phyloP scores from a whole-genome alignment of 257 asterid species.

The Galeopsis tetrahit region DNA sequence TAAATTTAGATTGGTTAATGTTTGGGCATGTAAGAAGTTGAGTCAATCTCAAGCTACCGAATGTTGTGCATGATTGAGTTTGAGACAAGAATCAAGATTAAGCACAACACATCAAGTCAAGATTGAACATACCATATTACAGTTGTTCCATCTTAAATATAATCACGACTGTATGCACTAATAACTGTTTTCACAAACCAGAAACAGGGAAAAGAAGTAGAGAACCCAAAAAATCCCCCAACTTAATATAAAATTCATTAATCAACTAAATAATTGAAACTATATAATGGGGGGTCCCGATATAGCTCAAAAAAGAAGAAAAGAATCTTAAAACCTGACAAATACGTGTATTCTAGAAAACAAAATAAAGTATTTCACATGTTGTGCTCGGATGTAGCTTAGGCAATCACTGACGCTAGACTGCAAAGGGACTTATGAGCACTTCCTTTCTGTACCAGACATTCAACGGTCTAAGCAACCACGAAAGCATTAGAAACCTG shows the following conservation, averaged over 20 bases:
- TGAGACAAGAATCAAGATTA: neutral
- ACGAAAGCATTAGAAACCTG: too few species aligned
- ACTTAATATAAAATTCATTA: too few species aligned
- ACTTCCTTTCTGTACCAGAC: slow-evolving; percentile 6
- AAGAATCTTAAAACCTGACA: too few species aligned
- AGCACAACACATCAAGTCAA: neutral
- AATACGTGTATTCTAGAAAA: neutral
- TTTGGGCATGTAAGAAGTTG: neutral
- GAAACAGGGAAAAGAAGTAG: too few species aligned
- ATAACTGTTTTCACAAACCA: too few species aligned
- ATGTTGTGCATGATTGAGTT: neutral
- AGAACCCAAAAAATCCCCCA: too few species aligned
- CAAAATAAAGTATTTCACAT: neutral
- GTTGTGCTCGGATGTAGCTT: slow-evolving; percentile 16
- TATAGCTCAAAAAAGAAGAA: too few species aligned
- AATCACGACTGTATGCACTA: neutral
- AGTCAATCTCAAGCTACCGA: neutral
- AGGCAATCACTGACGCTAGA: slow-evolving; percentile 2
- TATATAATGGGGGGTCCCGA: too few species aligned
- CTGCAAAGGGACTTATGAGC: slow-evolving; percentile 18
- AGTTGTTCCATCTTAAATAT: neutral
- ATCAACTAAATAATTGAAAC: too few species aligned
- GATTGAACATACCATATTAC: neutral
- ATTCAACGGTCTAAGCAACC: slow-evolving; percentile 22
- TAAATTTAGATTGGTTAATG: neutral